Conservation (phyloP, 345 rosid genomes). For the Rhodamnia rubescens region DNA sequence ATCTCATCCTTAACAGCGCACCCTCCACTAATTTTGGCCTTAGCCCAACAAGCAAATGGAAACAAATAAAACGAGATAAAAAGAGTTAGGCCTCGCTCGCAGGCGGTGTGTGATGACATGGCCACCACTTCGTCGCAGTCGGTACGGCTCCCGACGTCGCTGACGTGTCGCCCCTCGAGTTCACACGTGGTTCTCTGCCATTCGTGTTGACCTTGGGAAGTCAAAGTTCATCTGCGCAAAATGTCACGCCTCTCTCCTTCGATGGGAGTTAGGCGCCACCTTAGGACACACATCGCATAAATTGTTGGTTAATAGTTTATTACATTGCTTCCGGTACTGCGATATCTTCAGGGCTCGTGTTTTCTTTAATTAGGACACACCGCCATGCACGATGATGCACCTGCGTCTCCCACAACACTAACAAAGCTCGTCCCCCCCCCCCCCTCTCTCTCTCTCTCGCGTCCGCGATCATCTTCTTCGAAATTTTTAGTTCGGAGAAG, state of each 20-base stretch:
- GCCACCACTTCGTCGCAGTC: not conserved
- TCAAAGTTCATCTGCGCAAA: constrained; percentile 6
- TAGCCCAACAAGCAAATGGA: not conserved
- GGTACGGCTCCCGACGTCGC: not conserved
- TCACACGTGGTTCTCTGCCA: constrained; percentile 8
- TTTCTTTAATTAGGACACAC: not conserved
- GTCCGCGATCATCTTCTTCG: not conserved
- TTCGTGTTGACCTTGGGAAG: not conserved
- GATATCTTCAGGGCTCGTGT: not conserved
- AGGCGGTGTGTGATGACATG: not conserved
- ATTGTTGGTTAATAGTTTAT: not conserved
- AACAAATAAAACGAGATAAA: not conserved
- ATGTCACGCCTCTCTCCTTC: constrained; percentile 1
- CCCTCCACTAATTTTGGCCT: constrained; percentile 4
- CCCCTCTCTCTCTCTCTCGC: not conserved
- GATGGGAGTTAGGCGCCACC: constrained; percentile 51
- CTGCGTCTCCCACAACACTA: not conserved
- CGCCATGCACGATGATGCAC: not conserved
- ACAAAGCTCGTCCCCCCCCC: not conserved
- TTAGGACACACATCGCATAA: not conserved
- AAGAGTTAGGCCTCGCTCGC: constrained; percentile 6
- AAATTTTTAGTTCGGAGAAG: not conserved
- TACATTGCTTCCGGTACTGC: not conserved
- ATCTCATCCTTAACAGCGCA: not conserved
- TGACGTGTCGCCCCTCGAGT: not conserved